phyloP scores from a whole-genome alignment of 495 filamentous ascomycete genomes.

The Tuber borchii region DNA sequence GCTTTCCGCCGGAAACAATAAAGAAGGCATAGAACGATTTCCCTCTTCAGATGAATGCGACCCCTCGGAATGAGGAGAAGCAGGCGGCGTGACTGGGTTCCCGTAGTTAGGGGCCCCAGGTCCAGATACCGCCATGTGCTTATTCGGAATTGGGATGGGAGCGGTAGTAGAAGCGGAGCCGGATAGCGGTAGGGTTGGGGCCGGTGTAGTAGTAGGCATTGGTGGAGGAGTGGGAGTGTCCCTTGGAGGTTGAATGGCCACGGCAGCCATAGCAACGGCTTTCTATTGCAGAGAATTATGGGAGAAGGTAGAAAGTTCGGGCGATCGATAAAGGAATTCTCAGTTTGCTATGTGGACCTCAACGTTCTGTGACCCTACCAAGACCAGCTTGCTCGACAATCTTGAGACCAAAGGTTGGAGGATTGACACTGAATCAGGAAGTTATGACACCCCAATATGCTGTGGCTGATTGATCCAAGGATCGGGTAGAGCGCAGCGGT shows the following conservation, averaged over 20 bases:
- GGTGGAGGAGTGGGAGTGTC: slow-evolving; percentile 37
- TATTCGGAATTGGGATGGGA: slow-evolving; percentile 69
- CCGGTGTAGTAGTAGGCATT: slow-evolving; percentile 47
- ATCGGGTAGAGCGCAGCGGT: slow-evolving; percentile 9
- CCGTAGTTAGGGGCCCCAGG: slow-evolving; percentile 61
- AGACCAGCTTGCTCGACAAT: slow-evolving; percentile 12
- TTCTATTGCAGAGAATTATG: slow-evolving; percentile 8
- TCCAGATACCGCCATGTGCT: slow-evolving; percentile 79
- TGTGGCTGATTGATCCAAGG: slow-evolving; percentile 13
- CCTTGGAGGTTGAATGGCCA: slow-evolving; percentile 34
- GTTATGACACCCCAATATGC: slow-evolving; percentile 9
- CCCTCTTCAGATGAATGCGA: slow-evolving; percentile 43
- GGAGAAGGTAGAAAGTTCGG: slow-evolving; percentile 7
- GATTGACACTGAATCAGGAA: slow-evolving; percentile 12
- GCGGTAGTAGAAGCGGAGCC: slow-evolving; percentile 46
- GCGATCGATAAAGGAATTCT: slow-evolving; percentile 4
- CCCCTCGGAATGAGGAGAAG: slow-evolving; percentile 54
- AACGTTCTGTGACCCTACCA: slow-evolving; percentile 12
- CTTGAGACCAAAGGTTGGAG: slow-evolving; percentile 6
- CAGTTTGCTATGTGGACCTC: slow-evolving; percentile 19
- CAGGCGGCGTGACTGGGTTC: slow-evolving; percentile 59
- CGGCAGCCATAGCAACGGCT: slow-evolving; percentile 31
- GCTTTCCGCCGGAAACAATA: slow-evolving; percentile 66
- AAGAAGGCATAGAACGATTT: slow-evolving; percentile 52
- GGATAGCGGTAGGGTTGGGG: slow-evolving; percentile 50